Evolutionary conservation across 495 filamentous ascomycete genomes (phyloP).

Genomic region (Penicillium mononematosum): DNA sequence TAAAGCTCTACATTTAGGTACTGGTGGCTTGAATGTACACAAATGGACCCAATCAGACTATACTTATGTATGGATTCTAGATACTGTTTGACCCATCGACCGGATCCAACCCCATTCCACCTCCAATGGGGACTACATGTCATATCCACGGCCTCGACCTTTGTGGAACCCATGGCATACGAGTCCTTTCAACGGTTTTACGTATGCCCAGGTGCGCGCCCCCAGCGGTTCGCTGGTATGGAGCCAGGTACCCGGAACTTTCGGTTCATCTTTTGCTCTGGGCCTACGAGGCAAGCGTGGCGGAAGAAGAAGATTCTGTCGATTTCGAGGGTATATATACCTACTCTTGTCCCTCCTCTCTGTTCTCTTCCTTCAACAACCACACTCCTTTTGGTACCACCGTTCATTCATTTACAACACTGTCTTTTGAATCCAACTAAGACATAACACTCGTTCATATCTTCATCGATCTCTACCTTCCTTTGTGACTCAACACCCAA

Average conservation of each 20-base stretch:
- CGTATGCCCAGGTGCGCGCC: conserved; percentile 10
- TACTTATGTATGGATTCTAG: not conserved
- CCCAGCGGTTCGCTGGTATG: conserved; percentile 14
- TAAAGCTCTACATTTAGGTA: not conserved
- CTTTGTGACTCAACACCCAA: conserved; percentile 10
- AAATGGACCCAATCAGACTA: conserved; percentile 5
- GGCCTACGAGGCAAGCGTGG: conserved; percentile 17
- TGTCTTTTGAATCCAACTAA: conserved; percentile 6
- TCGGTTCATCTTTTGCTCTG: conserved; percentile 10
- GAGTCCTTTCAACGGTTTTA: conserved; percentile 12
- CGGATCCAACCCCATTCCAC: not conserved
- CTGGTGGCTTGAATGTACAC: conserved; percentile 1
- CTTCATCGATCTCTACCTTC: conserved; percentile 8
- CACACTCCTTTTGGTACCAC: conserved; percentile 24
- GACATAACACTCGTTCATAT: conserved; percentile 12
- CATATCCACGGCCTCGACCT: conserved; percentile 21
- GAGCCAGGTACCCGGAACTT: conserved; percentile 25
- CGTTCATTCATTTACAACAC: conserved; percentile 21
- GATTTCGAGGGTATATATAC: conserved; percentile 23
- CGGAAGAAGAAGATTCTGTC: conserved; percentile 17
- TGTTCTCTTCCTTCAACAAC: conserved; percentile 19
- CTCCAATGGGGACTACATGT: conserved; percentile 15
- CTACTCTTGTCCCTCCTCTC: not conserved
- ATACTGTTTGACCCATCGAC: not conserved
- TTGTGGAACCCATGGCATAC: conserved; percentile 18